These are phyloP conservation scores for Phoenix dactylifera DNA, from an alignment of 176 grass and related monocot species.

Conservation along the genomic window DNA sequence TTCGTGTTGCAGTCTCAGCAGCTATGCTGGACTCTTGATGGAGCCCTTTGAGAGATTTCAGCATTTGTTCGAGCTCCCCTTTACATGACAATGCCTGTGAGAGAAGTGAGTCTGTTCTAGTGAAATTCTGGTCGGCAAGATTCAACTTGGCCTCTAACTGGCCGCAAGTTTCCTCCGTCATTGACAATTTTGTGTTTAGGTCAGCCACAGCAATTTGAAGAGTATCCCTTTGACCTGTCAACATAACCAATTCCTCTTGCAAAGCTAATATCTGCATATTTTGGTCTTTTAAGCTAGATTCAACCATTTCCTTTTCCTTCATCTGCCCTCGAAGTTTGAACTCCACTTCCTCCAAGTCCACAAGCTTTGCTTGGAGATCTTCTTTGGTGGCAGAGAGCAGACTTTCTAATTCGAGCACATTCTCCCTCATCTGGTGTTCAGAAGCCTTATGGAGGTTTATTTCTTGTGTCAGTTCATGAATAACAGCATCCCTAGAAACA, in stretches of 20 bases:
- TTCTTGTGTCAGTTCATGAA: constrained; percentile 62
- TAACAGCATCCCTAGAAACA: constrained; percentile 40
- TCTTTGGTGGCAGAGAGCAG: constrained; percentile 30
- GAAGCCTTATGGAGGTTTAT: constrained; percentile 40
- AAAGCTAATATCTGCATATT: constrained; percentile 39
- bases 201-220: constrained; percentile 37
- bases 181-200: constrained; percentile 35
- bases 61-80: constrained; percentile 55
- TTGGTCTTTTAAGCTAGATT: constrained; percentile 37
- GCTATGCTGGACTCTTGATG: constrained; percentile 44
- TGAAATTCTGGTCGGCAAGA: constrained; percentile 29
- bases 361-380: constrained; percentile 43
- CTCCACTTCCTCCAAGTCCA: constrained; percentile 41
- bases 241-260: constrained; percentile 31
- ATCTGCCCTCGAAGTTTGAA: constrained; percentile 40
- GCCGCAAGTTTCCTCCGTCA: constrained; percentile 32
- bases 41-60: constrained; percentile 45
- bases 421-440: constrained; percentile 58
- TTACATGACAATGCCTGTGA: constrained; percentile 55
- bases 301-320: constrained; percentile 16
- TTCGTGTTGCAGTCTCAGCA: constrained; percentile 29
- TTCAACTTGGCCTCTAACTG: constrained; percentile 52
- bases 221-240: constrained; percentile 45
- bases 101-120: constrained; percentile 49
- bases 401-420: constrained; percentile 41